phyloP scores from a whole-genome alignment of 768 basidiomycete species.

The Mycena galericulata region DNA sequence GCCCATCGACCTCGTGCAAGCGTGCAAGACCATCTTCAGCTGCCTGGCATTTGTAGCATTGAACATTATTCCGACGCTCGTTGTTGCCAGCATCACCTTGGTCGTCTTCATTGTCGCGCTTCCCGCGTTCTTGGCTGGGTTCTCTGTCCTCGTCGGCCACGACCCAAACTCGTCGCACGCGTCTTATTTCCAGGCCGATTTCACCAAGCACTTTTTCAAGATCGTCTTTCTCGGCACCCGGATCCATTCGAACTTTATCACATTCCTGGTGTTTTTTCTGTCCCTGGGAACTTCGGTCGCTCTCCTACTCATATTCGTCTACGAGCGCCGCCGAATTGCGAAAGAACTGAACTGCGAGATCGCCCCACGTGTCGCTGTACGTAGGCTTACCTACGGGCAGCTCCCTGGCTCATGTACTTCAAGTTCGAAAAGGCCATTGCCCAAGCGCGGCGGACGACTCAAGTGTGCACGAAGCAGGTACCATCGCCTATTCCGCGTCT shows the following conservation, averaged over 20 bases:
- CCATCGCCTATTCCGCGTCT: not conserved
- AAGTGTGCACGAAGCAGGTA: conserved; percentile 5
- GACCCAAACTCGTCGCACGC: not conserved
- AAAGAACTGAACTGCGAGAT: not conserved
- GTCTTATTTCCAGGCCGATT: not conserved
- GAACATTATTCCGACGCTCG: not conserved
- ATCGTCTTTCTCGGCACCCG: not conserved
- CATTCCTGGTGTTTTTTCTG: not conserved
- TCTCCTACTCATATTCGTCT: not conserved
- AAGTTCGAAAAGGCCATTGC: not conserved
- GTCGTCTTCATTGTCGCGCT: not conserved
- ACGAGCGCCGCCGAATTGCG: not conserved
- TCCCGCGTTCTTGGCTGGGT: not conserved
- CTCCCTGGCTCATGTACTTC: not conserved
- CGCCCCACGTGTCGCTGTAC: conserved; percentile 11
- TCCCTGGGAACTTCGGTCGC: not conserved
- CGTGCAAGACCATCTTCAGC: not conserved
- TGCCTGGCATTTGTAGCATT: not conserved
- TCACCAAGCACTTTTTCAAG: not conserved
- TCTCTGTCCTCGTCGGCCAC: not conserved
- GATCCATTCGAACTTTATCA: too few relatives aligned
- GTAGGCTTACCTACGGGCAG: not conserved
- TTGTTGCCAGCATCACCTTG: not conserved
- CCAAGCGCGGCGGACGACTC: not conserved
- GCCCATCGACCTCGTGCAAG: not conserved